A percentile compares a stretch with the other conserved stretches of the same genome.
Conservation (phyloP, 2,329 filamentous ascomycete species). For the Aspergillus neotritici region DNA sequence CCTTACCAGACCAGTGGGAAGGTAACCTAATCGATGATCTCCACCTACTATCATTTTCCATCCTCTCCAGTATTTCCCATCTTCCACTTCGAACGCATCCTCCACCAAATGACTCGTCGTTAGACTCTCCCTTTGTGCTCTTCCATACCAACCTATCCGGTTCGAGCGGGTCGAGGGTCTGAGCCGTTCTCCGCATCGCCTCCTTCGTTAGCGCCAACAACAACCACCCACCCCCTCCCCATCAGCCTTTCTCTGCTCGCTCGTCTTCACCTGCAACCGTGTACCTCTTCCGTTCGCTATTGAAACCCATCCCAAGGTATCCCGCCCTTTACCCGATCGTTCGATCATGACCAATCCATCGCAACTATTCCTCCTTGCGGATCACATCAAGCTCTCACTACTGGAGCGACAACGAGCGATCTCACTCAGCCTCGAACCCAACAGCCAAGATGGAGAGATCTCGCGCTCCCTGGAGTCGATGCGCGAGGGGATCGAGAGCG, state of each 20-base stretch:
- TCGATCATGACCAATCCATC: conserved; percentile 50
- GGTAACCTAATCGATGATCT: neutral
- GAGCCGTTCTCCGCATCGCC: conserved; percentile 8
- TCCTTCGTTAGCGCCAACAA: conserved; percentile 1
- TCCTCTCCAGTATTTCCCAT: conserved; percentile 1
- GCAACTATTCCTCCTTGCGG: conserved; percentile 86
- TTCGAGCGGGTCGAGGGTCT: neutral
- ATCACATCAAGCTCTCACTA: conserved; percentile 94
- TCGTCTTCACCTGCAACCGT: neutral
- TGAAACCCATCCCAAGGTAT: neutral
- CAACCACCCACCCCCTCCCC: conserved; percentile 1
- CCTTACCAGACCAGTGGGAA: too few species aligned
- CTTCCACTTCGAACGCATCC: conserved; percentile 1
- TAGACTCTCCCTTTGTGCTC: neutral
- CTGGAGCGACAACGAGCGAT: conserved; percentile 85
- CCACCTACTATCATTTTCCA: conserved; percentile 3
- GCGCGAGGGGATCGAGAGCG: conserved; percentile 66
- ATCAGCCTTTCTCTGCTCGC: conserved; percentile 1
- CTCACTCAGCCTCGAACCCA: conserved; percentile 69
- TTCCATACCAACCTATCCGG: too few species aligned
- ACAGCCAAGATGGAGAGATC: conserved; percentile 82
- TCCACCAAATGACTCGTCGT: neutral
- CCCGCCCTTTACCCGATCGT: conserved; percentile 7
- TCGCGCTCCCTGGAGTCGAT: conserved; percentile 83
- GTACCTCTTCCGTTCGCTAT: neutral